A percentile compares a stretch with the other conserved stretches of the same genome.
Evolutionary conservation across 768 basidiomycete genomes (phyloP).

Genomic region (Psilocybe cyanescens): DNA sequence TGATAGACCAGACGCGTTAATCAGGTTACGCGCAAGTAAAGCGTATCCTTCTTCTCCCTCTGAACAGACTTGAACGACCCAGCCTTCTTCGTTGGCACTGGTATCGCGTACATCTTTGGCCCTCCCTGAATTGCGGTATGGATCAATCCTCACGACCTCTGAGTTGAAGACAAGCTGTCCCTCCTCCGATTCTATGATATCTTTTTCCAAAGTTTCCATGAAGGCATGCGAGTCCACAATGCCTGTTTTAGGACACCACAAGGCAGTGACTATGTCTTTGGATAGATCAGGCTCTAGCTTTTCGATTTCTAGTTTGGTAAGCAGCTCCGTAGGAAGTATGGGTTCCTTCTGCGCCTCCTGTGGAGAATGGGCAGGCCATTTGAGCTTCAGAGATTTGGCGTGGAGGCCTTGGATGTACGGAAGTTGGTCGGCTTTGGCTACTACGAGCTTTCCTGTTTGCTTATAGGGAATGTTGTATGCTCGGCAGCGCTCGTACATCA

Average conservation of each 20-base stretch:
- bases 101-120: slow-evolving; percentile 25
- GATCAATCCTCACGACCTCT: slow-evolving; percentile 85
- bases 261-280: slow-evolving; percentile 64
- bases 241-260: slow-evolving; percentile 88
- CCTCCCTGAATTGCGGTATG: slow-evolving; percentile 35
- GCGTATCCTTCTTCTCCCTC: slow-evolving; percentile 56
- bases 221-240: slow-evolving; percentile 87
- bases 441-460: slow-evolving; percentile 88
- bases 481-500: slow-evolving; percentile 81
- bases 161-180: slow-evolving; percentile 81
- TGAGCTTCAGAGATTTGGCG: slow-evolving; percentile 57
- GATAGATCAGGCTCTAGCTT: slow-evolving; percentile 87
- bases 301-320: slow-evolving; percentile 69
- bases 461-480: slow-evolving; percentile 63
- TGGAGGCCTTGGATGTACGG: slow-evolving; percentile 74
- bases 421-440: slow-evolving; percentile 71
- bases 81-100: slow-evolving; percentile 58
- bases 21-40: slow-evolving; percentile 71
- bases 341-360: slow-evolving; percentile 26
- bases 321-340: slow-evolving; percentile 66
- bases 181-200: slow-evolving; percentile 71
- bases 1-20: slow-evolving; percentile 84
- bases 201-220: slow-evolving; percentile 83
- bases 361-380: slow-evolving; percentile 50
- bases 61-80: slow-evolving; percentile 86